A percentile compares a stretch with the other conserved stretches of the same genome.
These are phyloP conservation scores for Thalassiosira livingstoniorum DNA, from an alignment of 352 stramenopile species.

Conservation along the genomic window DNA sequence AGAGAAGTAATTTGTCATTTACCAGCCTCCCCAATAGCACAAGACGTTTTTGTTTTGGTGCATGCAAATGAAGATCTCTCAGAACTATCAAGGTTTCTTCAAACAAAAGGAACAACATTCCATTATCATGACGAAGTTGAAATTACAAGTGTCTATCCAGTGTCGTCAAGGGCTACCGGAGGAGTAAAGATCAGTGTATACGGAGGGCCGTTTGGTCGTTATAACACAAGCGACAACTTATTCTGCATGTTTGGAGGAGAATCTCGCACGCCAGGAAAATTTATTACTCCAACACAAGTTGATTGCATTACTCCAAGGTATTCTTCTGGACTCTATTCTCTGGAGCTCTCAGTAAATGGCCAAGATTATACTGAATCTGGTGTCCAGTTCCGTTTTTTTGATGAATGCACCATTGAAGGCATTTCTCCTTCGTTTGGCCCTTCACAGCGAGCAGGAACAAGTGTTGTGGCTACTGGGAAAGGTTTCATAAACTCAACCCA, in stretches of 20 bases:
- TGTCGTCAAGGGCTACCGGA: slow-evolving; percentile 85
- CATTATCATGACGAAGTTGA: slow-evolving; percentile 87
- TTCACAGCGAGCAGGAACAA: slow-evolving; percentile 87
- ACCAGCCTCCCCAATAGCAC: slow-evolving; percentile 41
- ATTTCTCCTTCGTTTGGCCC: slow-evolving; percentile 91
- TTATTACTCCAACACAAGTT: slow-evolving; percentile 81
- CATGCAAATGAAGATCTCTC: slow-evolving; percentile 47
- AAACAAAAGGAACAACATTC: slow-evolving; percentile 75
- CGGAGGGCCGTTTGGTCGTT: slow-evolving; percentile 88
- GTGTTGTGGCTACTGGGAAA: slow-evolving; percentile 88
- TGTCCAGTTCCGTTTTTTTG: slow-evolving; percentile 89
- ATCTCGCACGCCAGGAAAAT: slow-evolving; percentile 84
- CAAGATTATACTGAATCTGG: slow-evolving; percentile 90
- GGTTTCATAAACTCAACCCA: slow-evolving; percentile 90
- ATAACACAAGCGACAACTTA: slow-evolving; percentile 67
- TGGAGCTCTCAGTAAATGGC: slow-evolving; percentile 91
- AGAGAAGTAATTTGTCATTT: slow-evolving; percentile 32
- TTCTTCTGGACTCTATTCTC: slow-evolving; percentile 82
- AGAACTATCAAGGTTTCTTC: slow-evolving; percentile 35
- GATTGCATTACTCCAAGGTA: slow-evolving; percentile 88
- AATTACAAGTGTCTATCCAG: slow-evolving; percentile 87
- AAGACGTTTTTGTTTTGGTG: slow-evolving; percentile 43
- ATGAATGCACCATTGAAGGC: slow-evolving; percentile 82
- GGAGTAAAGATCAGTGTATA: slow-evolving; percentile 90
- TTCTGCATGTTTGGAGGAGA: slow-evolving; percentile 89